Base-by-base conservation (phyloP, 768 basidiomycete genomes). In the Gymnopilus junonius region DNA sequence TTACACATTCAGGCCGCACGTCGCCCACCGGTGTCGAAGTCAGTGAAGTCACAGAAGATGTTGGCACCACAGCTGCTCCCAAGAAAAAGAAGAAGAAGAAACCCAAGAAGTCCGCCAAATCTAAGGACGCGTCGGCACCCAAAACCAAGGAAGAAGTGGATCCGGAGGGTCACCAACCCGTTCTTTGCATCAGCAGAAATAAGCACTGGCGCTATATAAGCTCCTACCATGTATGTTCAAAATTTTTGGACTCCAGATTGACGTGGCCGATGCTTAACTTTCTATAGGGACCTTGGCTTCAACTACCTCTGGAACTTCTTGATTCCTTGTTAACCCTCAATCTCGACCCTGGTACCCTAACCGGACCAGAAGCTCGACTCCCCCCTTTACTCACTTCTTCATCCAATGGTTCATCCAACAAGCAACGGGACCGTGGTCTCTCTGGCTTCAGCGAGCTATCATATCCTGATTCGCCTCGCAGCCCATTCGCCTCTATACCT, bases 201-300 rank as follows among this genome's bases (percentile, higher is more conserved):
- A 96, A 96, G 75, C 94, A 96, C 70, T 95, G 94, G 94, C 87
- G 89, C 29, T 95, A 94, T 70, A 95, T 95, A 77, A 93, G 91
- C 76, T 93, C 93, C 23, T 94, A 92, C 74, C 92, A 94, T 74
- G 93, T 93, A 78, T 63, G 89, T 87, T 50, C 63, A 42, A 45
- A 67, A 63, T 43, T 23, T 60, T 58, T 35, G 61, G 54, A 32
- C 59, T 25, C n/a, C 54, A 20, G 35, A 57, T 54, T 65, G 21
- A 39, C 48, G 55, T 69, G 40, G 62, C 60, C 20, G 35, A 63
- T 12, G 35, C 68, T 70, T 56, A 70, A 60, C 48, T 51, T 64
- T 67, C 51, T 55, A 40, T 71, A 96, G 94, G 94, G 94, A 14
- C 93, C 93, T 8, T 96, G 94, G 94, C 85, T 95, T 17, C 92